Percentiles rank a stretch among this genome's conserved stretches.
phyloP scores from a whole-genome alignment of 1,284 basidiomycete species.

The Afroboletus lepidellus region DNA sequence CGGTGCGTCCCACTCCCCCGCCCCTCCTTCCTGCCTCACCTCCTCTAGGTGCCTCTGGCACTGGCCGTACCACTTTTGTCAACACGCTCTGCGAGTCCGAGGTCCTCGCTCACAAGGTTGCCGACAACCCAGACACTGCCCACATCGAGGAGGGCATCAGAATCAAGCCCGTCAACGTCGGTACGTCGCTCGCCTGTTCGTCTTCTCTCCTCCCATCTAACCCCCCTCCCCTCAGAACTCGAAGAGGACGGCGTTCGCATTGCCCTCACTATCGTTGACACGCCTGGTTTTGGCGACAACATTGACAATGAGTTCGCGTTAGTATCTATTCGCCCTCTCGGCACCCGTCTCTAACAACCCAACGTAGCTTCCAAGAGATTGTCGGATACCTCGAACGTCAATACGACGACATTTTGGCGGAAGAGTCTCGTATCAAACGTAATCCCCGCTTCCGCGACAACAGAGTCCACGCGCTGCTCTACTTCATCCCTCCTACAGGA shows the following conservation, averaged over 20 bases:
- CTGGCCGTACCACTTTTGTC: slow-evolving; percentile 95
- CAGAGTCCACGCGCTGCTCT: slow-evolving; percentile 92
- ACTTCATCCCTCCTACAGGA: slow-evolving; percentile 96
- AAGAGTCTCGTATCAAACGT: slow-evolving; percentile 99
- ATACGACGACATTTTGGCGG: slow-evolving; percentile 98
- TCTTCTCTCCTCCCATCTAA: not conserved
- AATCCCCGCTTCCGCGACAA: slow-evolving; percentile 99
- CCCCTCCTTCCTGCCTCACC: slow-evolving; percentile 8
- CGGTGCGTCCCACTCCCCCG: slow-evolving; percentile 50
- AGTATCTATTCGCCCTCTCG: slow-evolving; percentile 36
- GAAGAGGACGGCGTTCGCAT: slow-evolving; percentile 99
- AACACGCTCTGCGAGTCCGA: slow-evolving; percentile 97
- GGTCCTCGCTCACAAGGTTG: slow-evolving; percentile 82
- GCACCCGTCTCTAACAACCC: slow-evolving; percentile 10
- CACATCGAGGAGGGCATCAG: slow-evolving; percentile 93
- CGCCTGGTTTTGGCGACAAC: slow-evolving; percentile 98
- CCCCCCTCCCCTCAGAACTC: slow-evolving; percentile 60
- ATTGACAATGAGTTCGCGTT: slow-evolving; percentile 99
- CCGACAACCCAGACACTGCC: slow-evolving; percentile 85
- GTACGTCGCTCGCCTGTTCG: slow-evolving; percentile 47
- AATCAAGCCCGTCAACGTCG: slow-evolving; percentile 95
- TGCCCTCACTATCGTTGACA: slow-evolving; percentile 97
- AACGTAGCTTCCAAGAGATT: slow-evolving; percentile 88
- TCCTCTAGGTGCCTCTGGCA: slow-evolving; percentile 84
- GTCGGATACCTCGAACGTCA: slow-evolving; percentile 96